Evolutionary conservation across 495 filamentous ascomycete genomes (phyloP).

Genomic region (Parachaetomium inaequale): DNA sequence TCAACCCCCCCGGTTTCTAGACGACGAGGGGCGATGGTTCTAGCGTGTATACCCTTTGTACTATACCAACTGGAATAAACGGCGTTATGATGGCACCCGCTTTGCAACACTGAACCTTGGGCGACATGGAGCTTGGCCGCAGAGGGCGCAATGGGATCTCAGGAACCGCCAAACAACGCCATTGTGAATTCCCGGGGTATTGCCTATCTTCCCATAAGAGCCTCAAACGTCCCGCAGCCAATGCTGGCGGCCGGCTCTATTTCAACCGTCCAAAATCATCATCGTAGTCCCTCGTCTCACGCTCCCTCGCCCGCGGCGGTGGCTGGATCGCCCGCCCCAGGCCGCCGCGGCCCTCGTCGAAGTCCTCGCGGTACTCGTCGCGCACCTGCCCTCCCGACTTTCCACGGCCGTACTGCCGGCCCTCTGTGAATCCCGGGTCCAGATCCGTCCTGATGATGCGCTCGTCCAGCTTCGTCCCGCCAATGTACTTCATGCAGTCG

Average conservation of each 20-base stretch:
- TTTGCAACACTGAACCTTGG: background rate
- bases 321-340: constrained; percentile 60
- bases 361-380: constrained; percentile 96
- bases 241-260: constrained; percentile 24
- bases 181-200: constrained; percentile 23
- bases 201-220: constrained; percentile 5
- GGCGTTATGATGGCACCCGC: constrained; percentile 17
- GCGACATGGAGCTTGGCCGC: background rate
- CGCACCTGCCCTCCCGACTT: constrained; percentile 96
- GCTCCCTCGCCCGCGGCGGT: constrained; percentile 59
- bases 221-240: background rate
- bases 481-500: constrained; percentile 97
- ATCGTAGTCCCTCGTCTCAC: constrained; percentile 47
- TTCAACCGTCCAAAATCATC: constrained; percentile 48
- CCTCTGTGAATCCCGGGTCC: constrained; percentile 93
- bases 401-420: constrained; percentile 83
- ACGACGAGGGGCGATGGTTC: constrained; percentile 8
- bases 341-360: constrained; percentile 89
- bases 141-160: background rate
- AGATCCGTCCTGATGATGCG: constrained; percentile 94
- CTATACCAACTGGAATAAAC: constrained; percentile 25
- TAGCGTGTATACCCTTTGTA: constrained; percentile 28
- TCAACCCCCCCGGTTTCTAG: constrained; percentile 94
- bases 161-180: constrained; percentile 7
- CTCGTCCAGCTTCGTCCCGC: constrained; percentile 98